Base-by-base conservation (phyloP, 2,329 filamentous ascomycete species). In the Ophiostoma novo-ulmi region DNA sequence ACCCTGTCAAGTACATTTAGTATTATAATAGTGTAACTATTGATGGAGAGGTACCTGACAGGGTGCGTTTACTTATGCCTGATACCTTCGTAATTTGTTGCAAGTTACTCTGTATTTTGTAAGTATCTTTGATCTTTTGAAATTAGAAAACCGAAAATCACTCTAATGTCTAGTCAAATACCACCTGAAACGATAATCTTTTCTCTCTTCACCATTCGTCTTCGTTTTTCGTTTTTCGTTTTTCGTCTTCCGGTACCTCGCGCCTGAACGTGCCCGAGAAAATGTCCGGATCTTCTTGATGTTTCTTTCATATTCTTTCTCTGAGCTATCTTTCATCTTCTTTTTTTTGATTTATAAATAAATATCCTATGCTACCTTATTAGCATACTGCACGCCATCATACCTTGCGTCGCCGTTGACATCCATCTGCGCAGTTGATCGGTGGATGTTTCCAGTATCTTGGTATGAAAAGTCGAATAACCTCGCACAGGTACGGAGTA, bases 381-480 rank as follows among this genome's bases (percentile, higher is more conserved):
- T 35, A 10, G 55, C 36, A 26, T 31, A 26, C 63, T n/a, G 61
- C 61, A 38, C 35, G 35, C 61, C 61, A 64, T 64, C 61, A 20
- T 64, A 38, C 61, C 20, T 35, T 63, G 26, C 31, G 13, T 5
- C 20, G 22, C 20, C 7, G 10, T 61, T 11, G 8, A 31, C 14
- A 31, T 36, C 44, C 44, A 20, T 39, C 36, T 39, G 20, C 35
- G 63, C 63, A 65, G 63, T 65, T 65, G 36, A 65, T 65, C 63
- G 36, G 63, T 65, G 63, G 63, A 65, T 39, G 63, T n/a, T 65
- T 41, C 63, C 63, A 39, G 63, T 22, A 65, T 36, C 35, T 65
- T 65, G 63, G 63, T 39, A 65, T 65, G 36, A 39, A 39, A 39
- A 65, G 63, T 65, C 20, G 63, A 65, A 65, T 39, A 65, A 65